Conservation (phyloP, 306 rosid species). For the Carpinus viminea region DNA sequence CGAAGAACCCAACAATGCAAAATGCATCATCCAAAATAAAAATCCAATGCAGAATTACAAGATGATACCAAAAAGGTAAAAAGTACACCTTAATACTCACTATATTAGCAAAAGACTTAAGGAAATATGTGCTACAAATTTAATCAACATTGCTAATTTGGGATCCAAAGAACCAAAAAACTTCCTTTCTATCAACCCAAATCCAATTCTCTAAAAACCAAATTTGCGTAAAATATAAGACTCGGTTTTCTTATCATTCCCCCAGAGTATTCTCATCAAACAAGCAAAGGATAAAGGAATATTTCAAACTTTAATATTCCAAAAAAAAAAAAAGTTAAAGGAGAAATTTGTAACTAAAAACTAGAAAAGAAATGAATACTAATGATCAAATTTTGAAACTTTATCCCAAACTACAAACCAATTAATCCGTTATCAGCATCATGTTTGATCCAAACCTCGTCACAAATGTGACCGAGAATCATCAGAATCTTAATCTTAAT, state of each 20-base stretch:
- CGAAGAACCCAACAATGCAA: slow-evolving; percentile 13
- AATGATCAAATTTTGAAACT: neutral
- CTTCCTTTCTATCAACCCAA: neutral
- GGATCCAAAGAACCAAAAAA: neutral
- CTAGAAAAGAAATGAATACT: neutral
- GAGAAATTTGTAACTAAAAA: too few relatives aligned
- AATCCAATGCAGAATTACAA: slow-evolving; percentile 5
- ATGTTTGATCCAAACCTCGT: neutral
- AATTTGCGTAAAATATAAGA: neutral
- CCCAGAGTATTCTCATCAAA: slow-evolving; percentile 9
- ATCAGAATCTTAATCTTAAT: neutral
- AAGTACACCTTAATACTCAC: neutral
- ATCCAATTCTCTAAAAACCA: neutral
- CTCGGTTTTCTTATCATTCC: slow-evolving; percentile 7
- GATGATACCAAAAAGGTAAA: slow-evolving; percentile 12
- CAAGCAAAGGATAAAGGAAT: slow-evolving; percentile 4
- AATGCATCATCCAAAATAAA: slow-evolving; percentile 1
- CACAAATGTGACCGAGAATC: neutral
- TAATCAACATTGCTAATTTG: neutral
- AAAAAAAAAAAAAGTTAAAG: neutral
- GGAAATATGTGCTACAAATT: neutral
- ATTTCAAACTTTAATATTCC: slow-evolving; percentile 2
- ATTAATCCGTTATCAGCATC: neutral
- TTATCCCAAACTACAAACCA: neutral
- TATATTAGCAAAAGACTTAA: neutral